Evolutionary conservation across 495 filamentous ascomycete genomes (phyloP).

Genomic region (Neurospora sp.): DNA sequence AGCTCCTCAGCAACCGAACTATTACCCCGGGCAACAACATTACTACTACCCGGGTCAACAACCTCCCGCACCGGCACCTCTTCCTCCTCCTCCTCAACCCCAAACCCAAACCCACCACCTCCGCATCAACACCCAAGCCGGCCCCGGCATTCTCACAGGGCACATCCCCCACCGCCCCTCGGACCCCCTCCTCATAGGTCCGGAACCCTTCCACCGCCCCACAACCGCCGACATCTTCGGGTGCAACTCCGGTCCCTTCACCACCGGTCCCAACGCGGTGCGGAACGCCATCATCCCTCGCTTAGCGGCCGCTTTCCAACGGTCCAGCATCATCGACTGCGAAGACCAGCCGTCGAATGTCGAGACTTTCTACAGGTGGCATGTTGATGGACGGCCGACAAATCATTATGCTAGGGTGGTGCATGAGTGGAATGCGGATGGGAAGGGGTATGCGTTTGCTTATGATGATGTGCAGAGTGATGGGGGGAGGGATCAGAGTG

Average conservation of each 20-base stretch:
- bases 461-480: conserved; percentile 67
- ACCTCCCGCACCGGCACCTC: background rate
- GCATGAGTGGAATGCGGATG: conserved; percentile 54
- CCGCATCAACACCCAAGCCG: conserved; percentile 33
- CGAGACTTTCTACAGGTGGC: conserved; percentile 43
- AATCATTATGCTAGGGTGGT: conserved; percentile 67
- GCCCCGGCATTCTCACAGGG: conserved; percentile 14
- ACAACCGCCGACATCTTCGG: conserved; percentile 57
- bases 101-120: conserved; percentile 5
- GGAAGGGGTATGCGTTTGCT: conserved; percentile 66
- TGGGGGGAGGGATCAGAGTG: conserved; percentile 53
- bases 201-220: conserved; percentile 47
- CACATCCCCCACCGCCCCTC: background rate
- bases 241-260: conserved; percentile 63
- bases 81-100: background rate
- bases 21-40: background rate
- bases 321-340: conserved; percentile 40
- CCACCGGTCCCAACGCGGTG: conserved; percentile 39
- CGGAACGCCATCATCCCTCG: conserved; percentile 54
- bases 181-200: conserved; percentile 25
- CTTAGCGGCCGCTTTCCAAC: conserved; percentile 59
- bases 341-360: conserved; percentile 42
- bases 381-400: conserved; percentile 29
- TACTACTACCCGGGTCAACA: background rate
- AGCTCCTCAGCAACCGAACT: background rate